phyloP scores from a whole-genome alignment of 495 filamentous ascomycete genomes.

The Terfezia claveryi region DNA sequence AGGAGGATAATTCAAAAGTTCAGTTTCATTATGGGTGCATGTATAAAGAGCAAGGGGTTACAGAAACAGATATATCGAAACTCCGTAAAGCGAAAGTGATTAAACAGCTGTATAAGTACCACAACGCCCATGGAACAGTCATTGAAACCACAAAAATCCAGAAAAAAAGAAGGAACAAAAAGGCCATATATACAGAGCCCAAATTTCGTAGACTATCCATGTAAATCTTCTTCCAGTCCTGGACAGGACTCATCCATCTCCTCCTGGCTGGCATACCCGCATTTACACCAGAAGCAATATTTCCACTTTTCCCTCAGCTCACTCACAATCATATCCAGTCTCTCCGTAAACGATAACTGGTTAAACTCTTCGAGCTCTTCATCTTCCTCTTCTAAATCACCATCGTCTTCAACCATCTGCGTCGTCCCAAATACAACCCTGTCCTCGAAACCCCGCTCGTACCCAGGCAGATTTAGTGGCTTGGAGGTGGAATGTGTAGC shows the following conservation, averaged over 20 bases:
- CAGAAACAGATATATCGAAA: too few relatives aligned
- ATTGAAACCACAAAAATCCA: too few relatives aligned
- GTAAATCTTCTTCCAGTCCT: slow-evolving; percentile 74
- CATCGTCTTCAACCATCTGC: slow-evolving; percentile 24
- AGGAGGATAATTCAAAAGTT: too few relatives aligned
- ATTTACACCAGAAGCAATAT: slow-evolving; percentile 98
- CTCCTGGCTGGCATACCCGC: slow-evolving; percentile 38
- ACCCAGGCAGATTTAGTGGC: slow-evolving; percentile 30
- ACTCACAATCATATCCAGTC: slow-evolving; percentile 37
- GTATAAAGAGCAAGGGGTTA: too few relatives aligned
- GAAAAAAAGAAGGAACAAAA: too few relatives aligned
- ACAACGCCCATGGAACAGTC: too few relatives aligned
- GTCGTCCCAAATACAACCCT: slow-evolving; percentile 30
- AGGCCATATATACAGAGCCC: too few relatives aligned
- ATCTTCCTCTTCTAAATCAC: slow-evolving; percentile 56
- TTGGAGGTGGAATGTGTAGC: slow-evolving; percentile 28
- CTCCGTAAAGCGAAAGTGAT: too few relatives aligned
- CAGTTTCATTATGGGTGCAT: too few relatives aligned
- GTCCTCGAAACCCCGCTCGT: slow-evolving; percentile 33
- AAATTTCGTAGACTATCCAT: slow-evolving; percentile 33
- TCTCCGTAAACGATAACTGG: slow-evolving; percentile 38
- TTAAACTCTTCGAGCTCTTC: slow-evolving; percentile 69
- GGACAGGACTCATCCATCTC: slow-evolving; percentile 67
- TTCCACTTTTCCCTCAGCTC: slow-evolving; percentile 45
- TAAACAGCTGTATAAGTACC: too few relatives aligned